phyloP scores from a whole-genome alignment of 139 green algal species.

The Chlamydomonas applanata region DNA sequence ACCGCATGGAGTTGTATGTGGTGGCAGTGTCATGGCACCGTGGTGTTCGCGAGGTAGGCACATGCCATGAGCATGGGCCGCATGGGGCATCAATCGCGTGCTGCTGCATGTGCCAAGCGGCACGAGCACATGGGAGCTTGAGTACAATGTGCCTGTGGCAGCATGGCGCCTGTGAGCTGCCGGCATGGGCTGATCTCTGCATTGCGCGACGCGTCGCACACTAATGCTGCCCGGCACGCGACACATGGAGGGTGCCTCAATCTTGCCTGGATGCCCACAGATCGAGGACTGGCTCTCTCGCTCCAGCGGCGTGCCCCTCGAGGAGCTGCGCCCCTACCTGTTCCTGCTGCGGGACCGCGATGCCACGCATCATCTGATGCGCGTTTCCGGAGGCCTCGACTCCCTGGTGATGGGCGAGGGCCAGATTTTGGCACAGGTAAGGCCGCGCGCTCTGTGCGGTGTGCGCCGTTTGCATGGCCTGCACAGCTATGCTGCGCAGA shows the following conservation, averaged over 20 bases:
- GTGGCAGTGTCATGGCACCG: conserved; percentile 93
- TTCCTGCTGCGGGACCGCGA: conserved; percentile 96
- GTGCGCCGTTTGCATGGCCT: too few species aligned
- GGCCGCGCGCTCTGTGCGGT: not conserved
- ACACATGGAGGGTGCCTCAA: too few species aligned
- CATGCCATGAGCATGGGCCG: not conserved
- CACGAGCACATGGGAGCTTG: too few species aligned
- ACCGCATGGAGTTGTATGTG: conserved; percentile 98
- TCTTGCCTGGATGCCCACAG: not conserved
- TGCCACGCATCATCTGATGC: conserved; percentile 92
- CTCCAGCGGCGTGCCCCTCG: conserved; percentile 84
- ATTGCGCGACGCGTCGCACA: too few species aligned
- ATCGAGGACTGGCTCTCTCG: conserved; percentile 97
- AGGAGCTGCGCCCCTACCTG: conserved; percentile 91
- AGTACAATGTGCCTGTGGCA: too few species aligned
- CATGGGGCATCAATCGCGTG: too few species aligned
- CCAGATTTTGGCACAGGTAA: conserved; percentile 98
- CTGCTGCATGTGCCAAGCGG: too few species aligned
- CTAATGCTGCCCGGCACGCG: too few species aligned
- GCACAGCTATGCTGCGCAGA: too few species aligned
- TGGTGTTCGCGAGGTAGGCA: conserved; percentile 79
- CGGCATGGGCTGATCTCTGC: too few species aligned
- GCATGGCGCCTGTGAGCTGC: too few species aligned
- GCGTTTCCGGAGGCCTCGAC: conserved; percentile 93
- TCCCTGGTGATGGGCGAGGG: conserved; percentile 98